A percentile compares a stretch with the other conserved stretches of the same genome.
Conservation (phyloP, 169 alveolate genomes). For the Perkinsus marinus region DNA sequence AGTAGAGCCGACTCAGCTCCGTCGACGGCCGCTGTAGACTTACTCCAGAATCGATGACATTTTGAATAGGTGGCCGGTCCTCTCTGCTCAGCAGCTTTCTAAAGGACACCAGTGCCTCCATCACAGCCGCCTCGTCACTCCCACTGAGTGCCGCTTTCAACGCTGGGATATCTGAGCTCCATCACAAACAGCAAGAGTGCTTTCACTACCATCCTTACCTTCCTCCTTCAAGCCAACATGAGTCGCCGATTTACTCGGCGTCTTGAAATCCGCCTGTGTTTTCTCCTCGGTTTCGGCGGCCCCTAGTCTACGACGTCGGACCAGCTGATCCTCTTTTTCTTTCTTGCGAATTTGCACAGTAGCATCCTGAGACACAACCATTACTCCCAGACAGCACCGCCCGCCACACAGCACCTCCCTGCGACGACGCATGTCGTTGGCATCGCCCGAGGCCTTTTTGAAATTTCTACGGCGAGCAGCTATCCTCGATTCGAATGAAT, state of each 20-base stretch:
- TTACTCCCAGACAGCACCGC: too few species aligned
- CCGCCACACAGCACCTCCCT: too few species aligned
- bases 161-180: not conserved
- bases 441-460: not conserved
- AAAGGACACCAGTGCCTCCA: constrained; percentile 15
- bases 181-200: too few species aligned
- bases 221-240: too few species aligned
- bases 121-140: not conserved
- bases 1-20: not conserved
- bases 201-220: not conserved
- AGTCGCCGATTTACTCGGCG: too few species aligned
- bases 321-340: not conserved
- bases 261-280: too few species aligned
- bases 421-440: not conserved
- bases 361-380: not conserved
- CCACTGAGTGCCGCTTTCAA: not conserved
- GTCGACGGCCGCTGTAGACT: not conserved
- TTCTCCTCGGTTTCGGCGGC: not conserved
- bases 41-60: constrained; percentile 66
- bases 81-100: constrained; percentile 71
- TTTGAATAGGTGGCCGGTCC: constrained; percentile 77
- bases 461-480: not conserved
- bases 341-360: not conserved
- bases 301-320: not conserved
- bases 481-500: not conserved